phyloP scores from a whole-genome alignment of 2,329 filamentous ascomycete genomes.

The Aaosphaeria arxii region DNA sequence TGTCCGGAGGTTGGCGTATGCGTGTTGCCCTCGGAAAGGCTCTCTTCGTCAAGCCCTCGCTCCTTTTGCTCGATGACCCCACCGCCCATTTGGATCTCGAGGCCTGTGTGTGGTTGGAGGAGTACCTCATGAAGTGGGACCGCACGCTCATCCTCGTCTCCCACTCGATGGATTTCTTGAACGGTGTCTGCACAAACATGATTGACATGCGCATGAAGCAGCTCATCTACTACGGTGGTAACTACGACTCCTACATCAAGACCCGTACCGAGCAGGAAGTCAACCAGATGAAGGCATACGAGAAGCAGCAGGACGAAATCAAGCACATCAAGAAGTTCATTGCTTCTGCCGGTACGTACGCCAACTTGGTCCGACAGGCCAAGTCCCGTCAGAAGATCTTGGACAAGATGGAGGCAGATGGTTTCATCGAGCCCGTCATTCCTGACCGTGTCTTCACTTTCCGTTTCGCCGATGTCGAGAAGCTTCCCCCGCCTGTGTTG shows the following conservation, averaged over 20 bases:
- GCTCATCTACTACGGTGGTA: slow-evolving; percentile 97
- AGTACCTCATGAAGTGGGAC: slow-evolving; percentile 99
- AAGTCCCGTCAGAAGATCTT: slow-evolving; percentile 99
- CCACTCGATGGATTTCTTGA: slow-evolving; percentile 98
- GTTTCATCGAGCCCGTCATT: slow-evolving; percentile 89
- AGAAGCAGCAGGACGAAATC: slow-evolving; percentile 99
- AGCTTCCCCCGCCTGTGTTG: slow-evolving; percentile 95
- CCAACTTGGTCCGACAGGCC: slow-evolving; percentile 97
- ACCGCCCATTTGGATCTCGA: slow-evolving; percentile 99
- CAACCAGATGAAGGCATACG: slow-evolving; percentile 98
- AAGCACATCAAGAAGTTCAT: slow-evolving; percentile 99
- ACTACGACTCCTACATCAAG: slow-evolving; percentile 97
- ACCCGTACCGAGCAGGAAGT: slow-evolving; percentile 89
- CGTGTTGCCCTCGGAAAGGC: slow-evolving; percentile 96
- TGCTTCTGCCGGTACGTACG: slow-evolving; percentile 97
- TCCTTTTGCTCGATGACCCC: slow-evolving; percentile 94
- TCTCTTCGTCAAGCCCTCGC: slow-evolving; percentile 94
- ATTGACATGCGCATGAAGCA: slow-evolving; percentile 92
- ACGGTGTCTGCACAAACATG: slow-evolving; percentile 98
- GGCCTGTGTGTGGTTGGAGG: slow-evolving; percentile 98
- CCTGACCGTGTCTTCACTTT: slow-evolving; percentile 91
- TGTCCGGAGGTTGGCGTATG: slow-evolving; percentile 99
- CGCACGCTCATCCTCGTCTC: slow-evolving; percentile 94
- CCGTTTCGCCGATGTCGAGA: slow-evolving; percentile 97
- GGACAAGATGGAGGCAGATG: slow-evolving; percentile 99